Base-by-base conservation (phyloP, 192 early-diverging fungal genomes). In the Spizellomyces sp. region DNA sequence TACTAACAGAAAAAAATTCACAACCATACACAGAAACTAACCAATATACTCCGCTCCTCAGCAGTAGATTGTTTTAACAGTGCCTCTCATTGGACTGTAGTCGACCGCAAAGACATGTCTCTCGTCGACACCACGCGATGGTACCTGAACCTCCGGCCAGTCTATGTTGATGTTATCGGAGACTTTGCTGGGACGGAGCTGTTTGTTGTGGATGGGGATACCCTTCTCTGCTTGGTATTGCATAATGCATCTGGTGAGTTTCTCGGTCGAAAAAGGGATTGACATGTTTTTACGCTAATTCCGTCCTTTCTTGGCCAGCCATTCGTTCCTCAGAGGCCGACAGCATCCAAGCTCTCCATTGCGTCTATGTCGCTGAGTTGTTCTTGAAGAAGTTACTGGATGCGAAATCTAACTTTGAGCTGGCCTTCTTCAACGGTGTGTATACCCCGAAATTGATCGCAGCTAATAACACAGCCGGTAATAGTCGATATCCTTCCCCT, bases 131-230 rank as follows among this genome's bases (percentile, higher is more conserved):
- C 50, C 50, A 22, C 59, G 10, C 68, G 44, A 45, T 70, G 68
- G 68, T 70, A 70, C 47, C 21, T 46, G 17, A 5, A 43, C 4
- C 58, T 70, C n/a, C 19, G 58, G 14, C 60, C 60, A 4, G 60
- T 64, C 1, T 45, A 73, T 43, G 36, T 82, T 61, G 80, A 82
- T 45, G 42, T 82, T 8, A 58, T 83, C 19, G 77, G 72, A 55
- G 81, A 82, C 55, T 82, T 74, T 75, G 81, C 75, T 41, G 81
- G 81, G 44, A 63, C 64, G 4, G 75, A 82, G 43, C 65, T 81
- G 46, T 83, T 78, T 45, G 55, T 82, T 9, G 64, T 82, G 10
- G 81, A 82, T 15, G 79, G 80, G 6, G 80, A 81, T 61, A 56
- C 72, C 36, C 67, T 82, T 8, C 46, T 78, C 15, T 54, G 50